These are phyloP conservation scores for Blastobotrys robertii DNA, from an alignment of 805 yeast species.

Conservation along the genomic window DNA sequence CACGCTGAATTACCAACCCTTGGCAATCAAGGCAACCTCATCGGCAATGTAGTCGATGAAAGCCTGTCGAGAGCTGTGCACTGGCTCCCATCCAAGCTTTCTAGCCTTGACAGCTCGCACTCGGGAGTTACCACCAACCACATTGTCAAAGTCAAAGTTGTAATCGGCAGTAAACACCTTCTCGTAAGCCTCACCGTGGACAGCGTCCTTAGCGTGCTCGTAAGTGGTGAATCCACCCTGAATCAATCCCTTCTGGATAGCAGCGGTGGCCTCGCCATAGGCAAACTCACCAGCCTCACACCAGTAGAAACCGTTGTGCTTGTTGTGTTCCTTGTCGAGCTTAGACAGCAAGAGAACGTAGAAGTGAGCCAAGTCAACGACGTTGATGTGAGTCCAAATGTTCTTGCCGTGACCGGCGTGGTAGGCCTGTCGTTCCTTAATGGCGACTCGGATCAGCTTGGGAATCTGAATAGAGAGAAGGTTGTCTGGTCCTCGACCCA, in stretches of 20 bases:
- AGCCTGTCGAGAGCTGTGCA: constrained; percentile 11
- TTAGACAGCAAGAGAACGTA: constrained; percentile 7
- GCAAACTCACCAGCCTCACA: constrained; percentile 10
- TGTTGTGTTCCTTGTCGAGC: constrained; percentile 5
- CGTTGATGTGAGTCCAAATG: constrained; percentile 12
- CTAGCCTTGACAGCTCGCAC: constrained; percentile 37
- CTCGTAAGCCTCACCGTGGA: neutral
- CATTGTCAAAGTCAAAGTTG: constrained; percentile 32
- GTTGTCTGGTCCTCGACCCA: constrained; percentile 14
- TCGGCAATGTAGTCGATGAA: constrained; percentile 5
- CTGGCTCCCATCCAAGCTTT: constrained; percentile 30
- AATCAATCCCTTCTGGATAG: constrained; percentile 10
- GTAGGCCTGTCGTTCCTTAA: constrained; percentile 9
- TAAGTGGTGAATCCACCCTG: constrained; percentile 1
- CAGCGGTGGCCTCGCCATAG: constrained; percentile 8
- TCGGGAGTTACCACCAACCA: constrained; percentile 37
- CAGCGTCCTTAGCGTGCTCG: too few relatives aligned
- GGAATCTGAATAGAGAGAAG: constrained; percentile 11
- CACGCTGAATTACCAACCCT: too few relatives aligned
- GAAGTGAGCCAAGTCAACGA: constrained; percentile 13
- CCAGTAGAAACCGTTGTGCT: constrained; percentile 12
- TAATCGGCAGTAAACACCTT: neutral
- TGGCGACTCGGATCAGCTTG: constrained; percentile 4
- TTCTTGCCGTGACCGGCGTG: constrained; percentile 10
- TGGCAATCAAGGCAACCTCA: too few relatives aligned